Base-by-base conservation (phyloP, 192 early-diverging fungal species). In the Backusella sp. region DNA sequence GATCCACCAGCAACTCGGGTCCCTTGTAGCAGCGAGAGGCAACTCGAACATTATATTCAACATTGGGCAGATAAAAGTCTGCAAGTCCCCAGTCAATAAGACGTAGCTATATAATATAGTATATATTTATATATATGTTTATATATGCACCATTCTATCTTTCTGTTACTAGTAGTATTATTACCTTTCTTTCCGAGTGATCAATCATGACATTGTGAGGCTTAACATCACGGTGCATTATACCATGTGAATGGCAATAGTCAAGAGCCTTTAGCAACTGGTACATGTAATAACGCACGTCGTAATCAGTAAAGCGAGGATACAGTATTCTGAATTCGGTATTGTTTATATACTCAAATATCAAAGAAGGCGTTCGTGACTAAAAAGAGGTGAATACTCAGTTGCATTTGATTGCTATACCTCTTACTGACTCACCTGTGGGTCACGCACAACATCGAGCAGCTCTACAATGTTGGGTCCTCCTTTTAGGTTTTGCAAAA, bases 121-220 rank as follows among this genome's bases (percentile, higher is more conserved):
- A n/a, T n/a, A n/a, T n/a, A n/a, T n/a, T n/a, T n/a, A n/a, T n/a
- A n/a, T n/a, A n/a, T n/a, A n/a, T n/a, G n/a, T n/a, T n/a, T n/a
- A n/a, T n/a, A n/a, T n/a, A n/a, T n/a, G n/a, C n/a, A n/a, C n/a
- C n/a, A n/a, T 71, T 32, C n/a, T n/a, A n/a, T 46, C 14, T 30
- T 30, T 65, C 6, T 3, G 0, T 30, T 12, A 12, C 11, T 30
- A n/a, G n/a, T n/a, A n/a, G n/a, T n/a, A n/a, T n/a, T n/a, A 14
- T 62, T 67, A 74, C 73, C 75, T 91, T 92, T 75, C 95, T 91
- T 79, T 94, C 92, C 79, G 94, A 93, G 79, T 99, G 97, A 82
- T 99, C 97, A 81, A 99, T 99, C 98, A 99, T 99, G 26, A 99
- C 95, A 75, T 98, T 98, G 85, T 97, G 97, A 32, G 98, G 98